Percentiles rank a stretch among this genome's conserved stretches.
Evolutionary conservation across 1,139 yeast species (phyloP).

Genomic region (Scheffersomyces segobiensis): DNA sequence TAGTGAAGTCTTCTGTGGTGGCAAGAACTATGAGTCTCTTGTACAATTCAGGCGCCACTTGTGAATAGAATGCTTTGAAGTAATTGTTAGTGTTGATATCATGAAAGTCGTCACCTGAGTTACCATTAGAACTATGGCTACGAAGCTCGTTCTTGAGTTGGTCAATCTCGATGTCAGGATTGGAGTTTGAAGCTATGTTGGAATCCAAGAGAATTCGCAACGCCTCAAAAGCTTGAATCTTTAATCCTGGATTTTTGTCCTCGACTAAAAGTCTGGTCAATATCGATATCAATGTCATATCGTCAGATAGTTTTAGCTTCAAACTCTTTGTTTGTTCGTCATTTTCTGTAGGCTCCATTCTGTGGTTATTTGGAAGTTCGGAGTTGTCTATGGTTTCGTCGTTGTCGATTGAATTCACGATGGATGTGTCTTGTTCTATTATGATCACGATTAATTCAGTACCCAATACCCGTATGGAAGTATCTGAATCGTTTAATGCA

Average conservation of each 20-base stretch:
- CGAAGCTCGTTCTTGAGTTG: constrained; percentile 10
- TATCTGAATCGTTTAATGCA: constrained; percentile 60
- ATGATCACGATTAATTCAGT: constrained; percentile 80
- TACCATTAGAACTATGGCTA: constrained; percentile 2
- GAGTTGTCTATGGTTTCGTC: constrained; percentile 38
- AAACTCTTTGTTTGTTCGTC: constrained; percentile 20
- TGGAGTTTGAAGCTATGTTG: constrained; percentile 29
- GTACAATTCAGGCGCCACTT: constrained; percentile 63
- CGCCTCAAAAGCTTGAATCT: constrained; percentile 84
- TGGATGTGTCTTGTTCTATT: constrained; percentile 78
- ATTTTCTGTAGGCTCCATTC: constrained; percentile 4
- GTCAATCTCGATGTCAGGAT: constrained; percentile 15
- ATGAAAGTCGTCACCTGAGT: constrained; percentile 24
- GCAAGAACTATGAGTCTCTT: constrained; percentile 44
- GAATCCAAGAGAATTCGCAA: constrained; percentile 71
- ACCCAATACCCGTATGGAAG: constrained; percentile 64
- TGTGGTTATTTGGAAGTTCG: constrained; percentile 25
- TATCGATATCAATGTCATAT: constrained; percentile 61
- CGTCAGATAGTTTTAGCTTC: constrained; percentile 46
- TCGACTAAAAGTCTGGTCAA: constrained; percentile 61
- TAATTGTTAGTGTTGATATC: constrained; percentile 52
- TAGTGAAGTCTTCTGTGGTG: constrained; percentile 10
- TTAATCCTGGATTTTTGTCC: constrained; percentile 70
- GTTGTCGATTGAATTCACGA: constrained; percentile 49
- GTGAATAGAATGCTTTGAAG: constrained; percentile 58